Conservation (phyloP, 805 yeast species). For the Barnettozyma botsteinii region DNA sequence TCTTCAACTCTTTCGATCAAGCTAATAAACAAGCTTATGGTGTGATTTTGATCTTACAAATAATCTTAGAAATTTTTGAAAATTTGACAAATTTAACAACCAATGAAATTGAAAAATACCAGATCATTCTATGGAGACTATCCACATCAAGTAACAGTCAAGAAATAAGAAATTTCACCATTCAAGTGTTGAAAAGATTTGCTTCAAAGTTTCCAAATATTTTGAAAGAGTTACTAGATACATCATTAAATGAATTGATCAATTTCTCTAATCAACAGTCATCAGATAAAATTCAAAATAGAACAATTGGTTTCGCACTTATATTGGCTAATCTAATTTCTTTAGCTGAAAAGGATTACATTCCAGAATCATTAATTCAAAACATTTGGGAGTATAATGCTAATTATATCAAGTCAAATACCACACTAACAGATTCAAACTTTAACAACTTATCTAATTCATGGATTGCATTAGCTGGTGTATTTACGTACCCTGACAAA, state of each 20-base stretch:
- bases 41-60: constrained; percentile 16
- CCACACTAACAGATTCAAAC: constrained; percentile 27
- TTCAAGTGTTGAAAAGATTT: constrained; percentile 30
- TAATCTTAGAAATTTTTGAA: constrained; percentile 27
- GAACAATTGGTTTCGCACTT: constrained; percentile 35
- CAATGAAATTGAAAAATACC: constrained; percentile 21
- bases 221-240: constrained; percentile 32
- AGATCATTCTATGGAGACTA: constrained; percentile 30
- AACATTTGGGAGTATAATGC: constrained; percentile 40
- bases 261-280: constrained; percentile 26
- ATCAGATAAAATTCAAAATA: constrained; percentile 24
- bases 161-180: constrained; percentile 37
- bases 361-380: constrained; percentile 39
- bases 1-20: constrained; percentile 11
- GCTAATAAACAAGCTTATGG: constrained; percentile 1
- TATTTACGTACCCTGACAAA: constrained; percentile 53
- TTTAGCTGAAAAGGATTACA: constrained; percentile 35
- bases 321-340: constrained; percentile 32
- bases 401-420: constrained; percentile 27
- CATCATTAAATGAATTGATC: constrained; percentile 31
- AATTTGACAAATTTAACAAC: constrained; percentile 21
- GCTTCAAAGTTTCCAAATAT: constrained; percentile 30
- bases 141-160: constrained; percentile 34
- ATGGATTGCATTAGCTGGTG: constrained; percentile 61
- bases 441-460: constrained; percentile 38